These are phyloP conservation scores for Rugonectria rugulosa DNA, from an alignment of 2,329 filamentous ascomycete genomes.

Conservation along the genomic window DNA sequence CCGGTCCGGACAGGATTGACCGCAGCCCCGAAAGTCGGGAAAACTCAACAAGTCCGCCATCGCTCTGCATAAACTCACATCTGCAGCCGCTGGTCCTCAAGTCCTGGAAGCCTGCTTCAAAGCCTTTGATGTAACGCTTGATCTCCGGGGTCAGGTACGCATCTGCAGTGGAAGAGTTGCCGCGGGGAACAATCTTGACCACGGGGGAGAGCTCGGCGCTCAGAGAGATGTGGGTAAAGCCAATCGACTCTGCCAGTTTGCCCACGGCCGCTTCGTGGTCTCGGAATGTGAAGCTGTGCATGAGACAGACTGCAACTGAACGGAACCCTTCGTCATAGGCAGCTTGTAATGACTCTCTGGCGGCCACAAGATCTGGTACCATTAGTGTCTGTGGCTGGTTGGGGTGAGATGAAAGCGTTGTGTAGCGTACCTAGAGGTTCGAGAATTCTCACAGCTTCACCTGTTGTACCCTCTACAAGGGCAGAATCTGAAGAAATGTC, in stretches of 20 bases:
- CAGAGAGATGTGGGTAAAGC: slow-evolving; percentile 73
- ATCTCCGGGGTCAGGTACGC: slow-evolving; percentile 50
- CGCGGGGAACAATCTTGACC: slow-evolving; percentile 50
- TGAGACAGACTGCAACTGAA: slow-evolving; percentile 86
- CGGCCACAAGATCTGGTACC: slow-evolving; percentile 5
- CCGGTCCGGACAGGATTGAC: slow-evolving; percentile 86
- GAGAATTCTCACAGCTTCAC: slow-evolving; percentile 72
- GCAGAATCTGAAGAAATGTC: slow-evolving; percentile 50
- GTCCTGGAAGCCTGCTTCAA: slow-evolving; percentile 79
- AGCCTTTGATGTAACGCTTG: slow-evolving; percentile 66
- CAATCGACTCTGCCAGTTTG: slow-evolving; percentile 76
- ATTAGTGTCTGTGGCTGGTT: not conserved
- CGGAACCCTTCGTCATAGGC: slow-evolving; percentile 72
- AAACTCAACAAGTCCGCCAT: slow-evolving; percentile 75
- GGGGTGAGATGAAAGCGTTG: slow-evolving; percentile 45
- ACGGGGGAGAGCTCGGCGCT: slow-evolving; percentile 47
- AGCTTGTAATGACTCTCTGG: slow-evolving; percentile 52
- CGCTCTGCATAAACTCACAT: slow-evolving; percentile 94
- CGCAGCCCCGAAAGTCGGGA: slow-evolving; percentile 82
- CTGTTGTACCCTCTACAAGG: slow-evolving; percentile 67
- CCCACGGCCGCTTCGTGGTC: slow-evolving; percentile 82
- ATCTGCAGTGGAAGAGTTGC: slow-evolving; percentile 49
- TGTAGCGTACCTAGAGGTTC: slow-evolving; percentile 58
- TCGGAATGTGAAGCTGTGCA: slow-evolving; percentile 91
- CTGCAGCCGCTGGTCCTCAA: slow-evolving; percentile 67